Evolutionary conservation across 2,329 filamentous ascomycete genomes (phyloP).

Genomic region (Monosporascus cannonballus): DNA sequence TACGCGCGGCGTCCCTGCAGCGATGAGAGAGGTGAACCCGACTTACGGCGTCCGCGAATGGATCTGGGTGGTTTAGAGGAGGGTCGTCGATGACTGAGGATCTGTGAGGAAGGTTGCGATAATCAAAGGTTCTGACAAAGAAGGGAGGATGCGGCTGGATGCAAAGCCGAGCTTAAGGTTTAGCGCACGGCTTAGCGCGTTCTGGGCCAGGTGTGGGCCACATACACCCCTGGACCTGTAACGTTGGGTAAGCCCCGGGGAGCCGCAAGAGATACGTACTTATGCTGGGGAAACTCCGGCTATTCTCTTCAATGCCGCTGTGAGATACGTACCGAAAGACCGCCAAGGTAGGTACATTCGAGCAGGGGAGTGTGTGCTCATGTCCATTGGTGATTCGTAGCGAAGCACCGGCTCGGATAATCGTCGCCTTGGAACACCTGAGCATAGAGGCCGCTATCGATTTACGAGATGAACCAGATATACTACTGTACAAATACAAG

Average conservation of each 20-base stretch:
- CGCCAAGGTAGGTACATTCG: background rate
- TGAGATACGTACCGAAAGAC: no score
- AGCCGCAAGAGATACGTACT: background rate
- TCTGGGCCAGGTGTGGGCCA: background rate
- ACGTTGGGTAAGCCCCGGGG: no score
- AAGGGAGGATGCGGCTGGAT: background rate
- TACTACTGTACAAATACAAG: background rate
- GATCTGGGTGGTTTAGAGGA: background rate
- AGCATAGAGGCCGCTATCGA: background rate
- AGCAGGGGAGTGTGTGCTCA: background rate
- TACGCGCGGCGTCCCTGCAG: no score
- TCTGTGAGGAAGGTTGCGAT: no score
- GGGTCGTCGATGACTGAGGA: background rate
- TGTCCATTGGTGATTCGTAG: background rate
- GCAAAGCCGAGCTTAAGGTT: background rate
- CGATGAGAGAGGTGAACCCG: no score
- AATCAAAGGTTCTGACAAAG: background rate
- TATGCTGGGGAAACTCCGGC: conserved; percentile 7
- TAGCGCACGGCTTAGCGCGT: background rate
- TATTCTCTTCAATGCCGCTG: background rate
- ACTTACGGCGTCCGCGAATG: no score
- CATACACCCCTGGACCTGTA: background rate
- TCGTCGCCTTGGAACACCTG: background rate
- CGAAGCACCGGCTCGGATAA: background rate
- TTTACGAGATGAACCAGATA: background rate